Evolutionary conservation across 169 alveolate species (phyloP), one percentile per base, ranked within the genome.

Genomic region (Perkinsus olseni): DNA sequence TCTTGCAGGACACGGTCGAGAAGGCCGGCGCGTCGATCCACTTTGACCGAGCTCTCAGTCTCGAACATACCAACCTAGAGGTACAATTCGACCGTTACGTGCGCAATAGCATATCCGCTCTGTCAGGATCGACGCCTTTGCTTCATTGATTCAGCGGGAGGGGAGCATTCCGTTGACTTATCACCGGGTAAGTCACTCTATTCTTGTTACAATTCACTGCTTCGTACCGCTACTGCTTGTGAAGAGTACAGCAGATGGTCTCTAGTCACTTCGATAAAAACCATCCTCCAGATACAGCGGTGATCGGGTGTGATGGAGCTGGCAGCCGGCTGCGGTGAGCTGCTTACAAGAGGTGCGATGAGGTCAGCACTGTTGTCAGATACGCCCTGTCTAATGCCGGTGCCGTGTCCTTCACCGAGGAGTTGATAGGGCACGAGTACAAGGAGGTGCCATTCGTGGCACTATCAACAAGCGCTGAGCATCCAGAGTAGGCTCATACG

Each of bases 251-350:
- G n/a, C n/a, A n/a, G n/a, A n/a, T n/a, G n/a, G n/a, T n/a, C n/a
- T n/a, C n/a, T n/a, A n/a, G n/a, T n/a, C n/a, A n/a, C n/a, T n/a
- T n/a, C 62, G 17, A 45, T 45, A 45, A 6, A 10, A 3, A 62
- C 82, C 37, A 21, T 21, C 34, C 37, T 24, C 8, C 34, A 62
- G 82, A 62, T 62, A 62, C 82, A 62, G 91, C 92, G 91, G 92
- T 92, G 1, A 28, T 92, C 34, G 93, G 93, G 0, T 74, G 92
- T 62, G 93, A 92, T 38, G 93, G 93, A 0, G 93, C 90, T 37
- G 74, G 74, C 21, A 92, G 93, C n/a, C 91, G 93, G 20, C 90
- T 92, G 24, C 28, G 82, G 82, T 62, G 17, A 13, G 82, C 36
- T 28, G 50, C 3, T 40, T 40, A 6, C 50, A 11, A 6, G 21